Base-by-base conservation (phyloP, 495 filamentous ascomycete genomes). In the Venustampulla echinocandica region DNA sequence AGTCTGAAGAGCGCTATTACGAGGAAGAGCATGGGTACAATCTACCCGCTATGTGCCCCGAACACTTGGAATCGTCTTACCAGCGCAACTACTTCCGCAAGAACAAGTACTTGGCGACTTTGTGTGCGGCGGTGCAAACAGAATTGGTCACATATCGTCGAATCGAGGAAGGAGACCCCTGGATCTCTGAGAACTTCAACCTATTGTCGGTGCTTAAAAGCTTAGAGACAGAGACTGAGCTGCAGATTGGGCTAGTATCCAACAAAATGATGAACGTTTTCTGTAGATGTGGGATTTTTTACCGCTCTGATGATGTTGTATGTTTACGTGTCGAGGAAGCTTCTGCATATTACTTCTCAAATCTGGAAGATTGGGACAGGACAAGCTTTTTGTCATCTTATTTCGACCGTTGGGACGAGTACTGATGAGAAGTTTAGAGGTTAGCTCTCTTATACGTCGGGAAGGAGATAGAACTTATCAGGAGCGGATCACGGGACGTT, bases 61-160 rank as follows among this genome's bases (percentile, higher is more conserved):
- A 43, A 7, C 15, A 20, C 36, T 0, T 44, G 10, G 25, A 27
- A 25, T 14, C 6, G n/a, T 1, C 32, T 9, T 9, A 46, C 17
- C 39, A 58, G 22, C 1, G 37, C 38, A 53, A 52, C 28, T 52
- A 42, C 47, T 60, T 53, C 40, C 49, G 50, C 27, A 21, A 34
- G 11, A 60, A 35, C 45, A 50, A 45, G 35, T 18, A 20, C 28
- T 40, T 61, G 10, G 53, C 43, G 5, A 27, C 47, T 42, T 47
- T 63, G 14, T 56, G 58, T 55, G 58, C 58, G 1, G 56, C 58
- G 10, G 27, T 61, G 2, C 52, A 59, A 20, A 57, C 58, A 28
- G 58, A 61, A 34, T 37, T 59, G 13, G 27, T 63, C 9, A 61
- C 60, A 11, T 61, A 62, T 41, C 17, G 58, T 43, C 43, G 58